These are phyloP conservation scores for Monosporascus sp. DNA, from an alignment of 2,329 filamentous ascomycete species.

Conservation along the genomic window DNA sequence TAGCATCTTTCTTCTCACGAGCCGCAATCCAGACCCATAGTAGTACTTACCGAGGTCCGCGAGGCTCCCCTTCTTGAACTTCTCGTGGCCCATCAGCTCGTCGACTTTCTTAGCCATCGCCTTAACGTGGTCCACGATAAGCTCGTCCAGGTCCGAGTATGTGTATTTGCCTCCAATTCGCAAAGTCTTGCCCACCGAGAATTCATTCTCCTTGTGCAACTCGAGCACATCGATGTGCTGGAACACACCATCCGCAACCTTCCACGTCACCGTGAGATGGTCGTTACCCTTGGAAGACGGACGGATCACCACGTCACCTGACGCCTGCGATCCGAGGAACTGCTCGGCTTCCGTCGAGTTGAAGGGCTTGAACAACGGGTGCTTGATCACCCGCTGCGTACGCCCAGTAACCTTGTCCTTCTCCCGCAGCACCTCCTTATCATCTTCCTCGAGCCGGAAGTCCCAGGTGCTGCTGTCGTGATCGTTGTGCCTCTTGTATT, in stretches of 20 bases:
- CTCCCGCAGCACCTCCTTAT: constrained; percentile 77
- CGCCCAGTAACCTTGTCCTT: constrained; percentile 83
- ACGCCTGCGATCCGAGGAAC: constrained; percentile 77
- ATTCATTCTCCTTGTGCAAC: constrained; percentile 94
- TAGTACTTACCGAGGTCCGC: constrained; percentile 74
- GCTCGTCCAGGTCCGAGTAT: constrained; percentile 92
- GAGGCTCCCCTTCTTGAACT: constrained; percentile 79
- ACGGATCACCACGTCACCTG: constrained; percentile 89
- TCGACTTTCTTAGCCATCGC: constrained; percentile 97
- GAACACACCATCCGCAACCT: constrained; percentile 92
- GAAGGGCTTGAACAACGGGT: constrained; percentile 91
- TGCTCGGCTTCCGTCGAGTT: constrained; percentile 90
- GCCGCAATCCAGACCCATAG: background rate
- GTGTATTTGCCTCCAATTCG: constrained; percentile 84
- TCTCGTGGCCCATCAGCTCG: constrained; percentile 91
- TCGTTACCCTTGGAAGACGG: constrained; percentile 94
- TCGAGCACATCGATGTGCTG: constrained; percentile 97
- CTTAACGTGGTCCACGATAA: constrained; percentile 96
- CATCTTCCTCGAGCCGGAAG: constrained; percentile 69
- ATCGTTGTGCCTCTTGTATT: constrained; percentile 64
- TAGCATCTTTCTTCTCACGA: constrained; percentile 8
- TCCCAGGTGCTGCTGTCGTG: constrained; percentile 83
- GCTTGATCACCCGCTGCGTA: constrained; percentile 92
- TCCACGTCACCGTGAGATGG: constrained; percentile 95
- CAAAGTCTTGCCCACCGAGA: constrained; percentile 81